Evolutionary conservation across 768 basidiomycete species (phyloP).

Genomic region (Strobilomyces echinocephalus): DNA sequence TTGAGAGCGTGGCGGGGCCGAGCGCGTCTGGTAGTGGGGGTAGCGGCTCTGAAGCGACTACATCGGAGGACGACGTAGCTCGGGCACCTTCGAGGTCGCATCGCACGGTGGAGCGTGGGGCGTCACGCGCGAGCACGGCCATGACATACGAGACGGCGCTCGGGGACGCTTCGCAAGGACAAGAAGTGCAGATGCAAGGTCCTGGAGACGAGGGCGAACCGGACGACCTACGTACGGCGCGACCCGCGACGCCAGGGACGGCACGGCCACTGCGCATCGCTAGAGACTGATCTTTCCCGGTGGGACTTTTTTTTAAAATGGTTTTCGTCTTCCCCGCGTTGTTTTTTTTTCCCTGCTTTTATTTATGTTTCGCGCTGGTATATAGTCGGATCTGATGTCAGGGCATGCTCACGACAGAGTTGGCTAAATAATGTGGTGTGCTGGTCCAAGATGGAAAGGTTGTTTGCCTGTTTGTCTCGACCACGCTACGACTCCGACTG

Average conservation of each 20-base stretch:
- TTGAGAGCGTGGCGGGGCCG: slow-evolving; percentile 31
- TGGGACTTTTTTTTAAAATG: background rate
- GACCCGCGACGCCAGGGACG: slow-evolving; percentile 14
- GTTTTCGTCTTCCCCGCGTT: no score
- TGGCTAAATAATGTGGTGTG: background rate
- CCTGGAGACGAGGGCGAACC: slow-evolving; percentile 2
- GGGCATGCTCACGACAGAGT: background rate
- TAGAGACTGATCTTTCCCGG: background rate
- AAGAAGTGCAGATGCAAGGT: background rate
- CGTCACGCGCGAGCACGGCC: slow-evolving; percentile 13
- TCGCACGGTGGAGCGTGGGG: background rate
- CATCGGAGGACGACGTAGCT: background rate
- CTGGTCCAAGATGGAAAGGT: slow-evolving; percentile 12
- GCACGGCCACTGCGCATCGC: slow-evolving; percentile 11
- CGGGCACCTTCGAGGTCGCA: background rate
- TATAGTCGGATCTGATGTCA: background rate
- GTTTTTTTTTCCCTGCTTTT: background rate
- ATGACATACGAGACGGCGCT: slow-evolving; percentile 9
- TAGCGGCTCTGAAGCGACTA: background rate
- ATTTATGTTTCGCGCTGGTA: background rate
- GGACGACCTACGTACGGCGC: slow-evolving; percentile 14
- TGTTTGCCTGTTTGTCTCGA: slow-evolving; percentile 24
- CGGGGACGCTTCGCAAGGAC: background rate
- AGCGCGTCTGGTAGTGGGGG: background rate
- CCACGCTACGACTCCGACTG: slow-evolving; percentile 7